Percentiles rank a stretch among this genome's conserved stretches.
phyloP scores from a whole-genome alignment of 202 grass and related monocot genomes.

The Eragrostis tef region DNA sequence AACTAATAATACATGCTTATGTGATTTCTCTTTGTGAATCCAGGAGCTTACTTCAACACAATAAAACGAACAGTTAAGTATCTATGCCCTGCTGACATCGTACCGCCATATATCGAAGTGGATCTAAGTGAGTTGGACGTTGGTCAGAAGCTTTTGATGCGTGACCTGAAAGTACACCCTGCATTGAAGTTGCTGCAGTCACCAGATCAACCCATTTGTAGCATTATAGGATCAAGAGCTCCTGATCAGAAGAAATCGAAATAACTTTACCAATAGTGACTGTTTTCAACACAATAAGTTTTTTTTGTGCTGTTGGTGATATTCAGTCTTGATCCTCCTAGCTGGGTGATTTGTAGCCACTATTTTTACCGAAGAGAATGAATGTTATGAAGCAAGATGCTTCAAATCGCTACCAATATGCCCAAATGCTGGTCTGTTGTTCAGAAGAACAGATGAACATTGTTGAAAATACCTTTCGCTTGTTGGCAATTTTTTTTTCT shows the following conservation, averaged over 20 bases:
- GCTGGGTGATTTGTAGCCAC: slow-evolving; percentile 33
- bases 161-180: slow-evolving; percentile 86
- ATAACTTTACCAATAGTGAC: slow-evolving; percentile 43
- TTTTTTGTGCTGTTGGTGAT: slow-evolving; percentile 37
- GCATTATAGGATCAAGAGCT: slow-evolving; percentile 76
- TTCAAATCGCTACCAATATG: not conserved
- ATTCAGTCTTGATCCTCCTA: slow-evolving; percentile 41
- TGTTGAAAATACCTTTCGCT: not conserved
- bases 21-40: slow-evolving; percentile 30
- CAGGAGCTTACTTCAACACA: slow-evolving; percentile 95
- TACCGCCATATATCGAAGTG: slow-evolving; percentile 94
- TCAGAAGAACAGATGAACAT: slow-evolving; percentile 24
- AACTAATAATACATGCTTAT: slow-evolving; percentile 14
- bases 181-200: slow-evolving; percentile 65
- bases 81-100: slow-evolving; percentile 87
- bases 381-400: slow-evolving; percentile 38
- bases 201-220: slow-evolving; percentile 86
- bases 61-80: slow-evolving; percentile 93
- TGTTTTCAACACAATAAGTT: slow-evolving; percentile 42
- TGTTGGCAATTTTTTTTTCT: slow-evolving; percentile 7
- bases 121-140: slow-evolving; percentile 90
- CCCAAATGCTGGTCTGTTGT: not conserved
- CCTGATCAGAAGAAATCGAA: slow-evolving; percentile 76
- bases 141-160: slow-evolving; percentile 74
- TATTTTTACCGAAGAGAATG: slow-evolving; percentile 27